These are phyloP conservation scores for Fagopyrum esculentum DNA, from an alignment of 148 eudicot genomes.

Conservation along the genomic window DNA sequence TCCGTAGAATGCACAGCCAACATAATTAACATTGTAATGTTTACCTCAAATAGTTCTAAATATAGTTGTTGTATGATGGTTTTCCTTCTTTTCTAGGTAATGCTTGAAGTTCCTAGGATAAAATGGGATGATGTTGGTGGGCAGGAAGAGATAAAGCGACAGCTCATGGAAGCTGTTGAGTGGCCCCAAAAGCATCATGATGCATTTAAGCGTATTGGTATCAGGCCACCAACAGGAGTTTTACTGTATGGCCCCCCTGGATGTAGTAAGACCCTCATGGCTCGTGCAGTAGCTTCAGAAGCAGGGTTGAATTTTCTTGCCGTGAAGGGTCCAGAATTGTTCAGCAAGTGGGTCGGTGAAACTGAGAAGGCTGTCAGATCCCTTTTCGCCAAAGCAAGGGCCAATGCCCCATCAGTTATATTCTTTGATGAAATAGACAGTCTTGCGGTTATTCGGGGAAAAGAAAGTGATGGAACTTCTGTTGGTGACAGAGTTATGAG, in stretches of 20 bases:
- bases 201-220: constrained; percentile 73
- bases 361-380: constrained; percentile 92
- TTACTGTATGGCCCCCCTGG: constrained; percentile 99
- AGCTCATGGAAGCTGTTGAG: constrained; percentile 84
- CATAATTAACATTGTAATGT: background rate
- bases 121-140: constrained; percentile 95
- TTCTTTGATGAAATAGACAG: constrained; percentile 98
- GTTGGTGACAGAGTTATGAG: constrained; percentile 93
- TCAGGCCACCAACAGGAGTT: constrained; percentile 77
- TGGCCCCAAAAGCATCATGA: constrained; percentile 96
- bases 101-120: constrained; percentile 87
- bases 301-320: constrained; percentile 90
- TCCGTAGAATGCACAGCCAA: background rate
- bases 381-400: constrained; percentile 90
- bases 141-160: constrained; percentile 79
- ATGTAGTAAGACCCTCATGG: constrained; percentile 97
- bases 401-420: constrained; percentile 84
- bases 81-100: constrained; percentile 39
- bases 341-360: constrained; percentile 99
- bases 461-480: constrained; percentile 85
- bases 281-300: constrained; percentile 96
- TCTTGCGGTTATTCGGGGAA: constrained; percentile 78
- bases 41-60: background rate
- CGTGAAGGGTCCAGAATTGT: constrained; percentile 95
- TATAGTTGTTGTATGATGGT: background rate